Evolutionary conservation across 805 yeast genomes (phyloP).

Genomic region (Hanseniaspora valbyensis): DNA sequence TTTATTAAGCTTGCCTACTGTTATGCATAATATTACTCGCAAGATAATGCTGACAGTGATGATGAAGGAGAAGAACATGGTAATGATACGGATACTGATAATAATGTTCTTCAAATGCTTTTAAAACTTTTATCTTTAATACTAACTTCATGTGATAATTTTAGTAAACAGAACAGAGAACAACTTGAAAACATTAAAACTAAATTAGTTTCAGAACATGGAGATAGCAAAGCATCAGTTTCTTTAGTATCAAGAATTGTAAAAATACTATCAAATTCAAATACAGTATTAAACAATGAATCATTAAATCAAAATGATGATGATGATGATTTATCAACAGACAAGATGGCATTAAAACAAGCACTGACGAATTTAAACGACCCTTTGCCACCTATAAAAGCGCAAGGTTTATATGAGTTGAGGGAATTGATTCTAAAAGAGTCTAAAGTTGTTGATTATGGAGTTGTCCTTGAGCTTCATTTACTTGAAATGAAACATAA

Average conservation of each 20-base stretch:
- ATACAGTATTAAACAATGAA: not conserved
- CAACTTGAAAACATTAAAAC: not conserved
- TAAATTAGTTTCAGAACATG: not conserved
- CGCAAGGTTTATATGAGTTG: slow-evolving; percentile 66
- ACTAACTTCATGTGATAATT: slow-evolving; percentile 22
- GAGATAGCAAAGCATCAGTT: not conserved
- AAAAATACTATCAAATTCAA: not conserved
- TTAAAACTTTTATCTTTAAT: slow-evolving; percentile 33
- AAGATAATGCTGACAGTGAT: slow-evolving; percentile 22
- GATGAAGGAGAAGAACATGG: slow-evolving; percentile 27
- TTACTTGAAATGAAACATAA: slow-evolving; percentile 55
- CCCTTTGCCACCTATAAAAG: slow-evolving; percentile 71
- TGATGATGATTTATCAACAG: slow-evolving; percentile 17
- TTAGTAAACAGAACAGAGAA: not conserved
- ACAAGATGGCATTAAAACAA: slow-evolving; percentile 36
- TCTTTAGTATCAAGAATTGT: slow-evolving; percentile 10
- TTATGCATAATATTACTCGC: slow-evolving; percentile 22
- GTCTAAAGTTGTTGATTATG: slow-evolving; percentile 42
- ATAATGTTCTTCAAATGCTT: slow-evolving; percentile 17
- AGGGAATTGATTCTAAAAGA: slow-evolving; percentile 42
- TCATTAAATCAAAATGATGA: not conserved
- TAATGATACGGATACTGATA: slow-evolving; percentile 24
- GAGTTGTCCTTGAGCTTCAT: slow-evolving; percentile 51
- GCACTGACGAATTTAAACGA: slow-evolving; percentile 65
- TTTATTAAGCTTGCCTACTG: slow-evolving; percentile 11